Evolutionary conservation across 2,329 filamentous ascomycete species (phyloP), one percentile per base, ranked within the genome.

Genomic region (Cryphonectria naterciae): DNA sequence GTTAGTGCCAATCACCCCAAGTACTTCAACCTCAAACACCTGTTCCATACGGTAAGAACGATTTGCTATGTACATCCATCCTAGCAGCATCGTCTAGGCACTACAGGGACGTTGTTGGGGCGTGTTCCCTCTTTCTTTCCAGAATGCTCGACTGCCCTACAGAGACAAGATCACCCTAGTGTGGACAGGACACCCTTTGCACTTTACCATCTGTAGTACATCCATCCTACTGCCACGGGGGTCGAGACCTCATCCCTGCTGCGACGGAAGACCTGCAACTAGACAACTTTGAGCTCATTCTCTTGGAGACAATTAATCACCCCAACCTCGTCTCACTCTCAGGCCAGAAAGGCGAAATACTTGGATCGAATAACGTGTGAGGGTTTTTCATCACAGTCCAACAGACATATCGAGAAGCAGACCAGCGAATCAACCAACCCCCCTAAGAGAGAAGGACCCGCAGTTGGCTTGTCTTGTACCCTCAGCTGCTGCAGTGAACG

Each of bases 1-100:
- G 32, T 15, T 28, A 58, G 25, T 58, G 15, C 25, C 54, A 58
- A 58, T 32, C 54, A 58, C 25, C 54, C 54, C 28, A 32, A 32
- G 54, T 32, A 8, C 54, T 58, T 35, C 54, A 58, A 58, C 54
- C 54, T 58, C 35, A 58, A 54, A 58, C 54, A 58, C 25, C 54
- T 56, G 25, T 56, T 56, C 49, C 43, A 13, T 54, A 25, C n/a
- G 8, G 49, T 28, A 15, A 28, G 11, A 28, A 56, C 52, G 52
- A 56, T 56, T 56, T 28, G 1, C 43, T 10, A 46, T 46, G 5
- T 15, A 46, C 17, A 17, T 6, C 1, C 5, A 46, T 46, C 43
- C 7, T 22, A 39, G 37, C 37, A 39, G 37, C 8, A 39, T 11
- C 37, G 37, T 10, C 10, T 39, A 39, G 37, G 10, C 37, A 39